Evolutionary conservation across 306 rosid species (phyloP), one percentile per base, ranked within the genome.

Genomic region (Ochetophila trinervis): DNA sequence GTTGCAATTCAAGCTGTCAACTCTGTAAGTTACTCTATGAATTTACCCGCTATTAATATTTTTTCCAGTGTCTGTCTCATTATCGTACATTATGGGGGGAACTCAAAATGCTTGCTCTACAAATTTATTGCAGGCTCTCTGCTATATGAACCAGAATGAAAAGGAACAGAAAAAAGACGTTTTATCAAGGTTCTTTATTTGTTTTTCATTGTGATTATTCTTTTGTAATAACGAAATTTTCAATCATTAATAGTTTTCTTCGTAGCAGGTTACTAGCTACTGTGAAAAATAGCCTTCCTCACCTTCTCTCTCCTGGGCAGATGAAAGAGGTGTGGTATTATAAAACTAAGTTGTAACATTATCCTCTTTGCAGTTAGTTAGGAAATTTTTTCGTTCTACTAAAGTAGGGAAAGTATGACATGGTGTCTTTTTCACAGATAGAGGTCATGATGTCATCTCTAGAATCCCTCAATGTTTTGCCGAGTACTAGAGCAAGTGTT

Each of bases 241-340:
- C 30, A 5, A 16, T 53, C 7, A 73, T 83, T 60, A 86, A 53
- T 65, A 48, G 62, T 63, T 71, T 45, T 32, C 18, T 71, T 78
- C 75, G 61, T 61, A n/a, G 42, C 85, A 93, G 99, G 64, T 81
- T 90, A 69, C 85, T 93, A 70, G 84, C 79, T 68, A 74, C 42
- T 58, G 77, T 74, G 51, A 93, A 78, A 83, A 76, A 77, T 55
- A 60, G 67, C 44, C 72, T 40, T 53, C 60, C 83, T 74, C 76
- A 63, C 64, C 65, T 83, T 57, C 79, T 88, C 70, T 72, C 90
- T 50, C 60, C 79, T 1, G 84, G 81, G 68, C 87, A 71, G 64
- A 80, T 84, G 54, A 82, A 83, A 75, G 83, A 91, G 97, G 99
- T 94, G 80, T 67, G 53, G 45, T 66, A 76, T 60, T 63, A 40